Evolutionary conservation across 495 filamentous ascomycete species (phyloP), one percentile per base, ranked within the genome.

Genomic region (Penicillium turbatum): DNA sequence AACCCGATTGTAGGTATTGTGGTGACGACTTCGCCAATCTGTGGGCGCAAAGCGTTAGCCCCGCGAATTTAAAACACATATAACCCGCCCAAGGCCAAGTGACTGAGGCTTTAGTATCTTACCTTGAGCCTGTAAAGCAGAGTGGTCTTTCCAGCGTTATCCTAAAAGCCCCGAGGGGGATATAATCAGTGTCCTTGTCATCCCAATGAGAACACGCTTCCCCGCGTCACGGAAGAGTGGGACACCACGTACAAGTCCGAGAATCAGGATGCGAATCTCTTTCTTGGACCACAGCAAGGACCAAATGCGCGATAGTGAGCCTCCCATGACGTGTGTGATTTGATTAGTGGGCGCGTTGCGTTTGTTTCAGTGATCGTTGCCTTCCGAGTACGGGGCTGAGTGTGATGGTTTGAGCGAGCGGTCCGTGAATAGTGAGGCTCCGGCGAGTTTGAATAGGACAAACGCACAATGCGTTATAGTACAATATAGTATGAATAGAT

Each of bases 1-100:
- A 98, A 98, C 45, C 93, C 93, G 71, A 98, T 97, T 44, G 93
- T 98, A 9, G 93, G 93, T 79, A 97, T 96, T 53, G 93, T 98
- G 36, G 93, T 96, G 61, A 98, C 93, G 40, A 97, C 93, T 71
- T 98, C 95, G 56, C 93, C 93, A 64, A 98, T 96, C 90, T 96
- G 67, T 44, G 38, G 41, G 63, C n/a, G 36, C 27, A n/a, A 37
- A 17, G 40, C 24, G 29, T 74, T 46, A 73, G 58, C 41, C 43
- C 32, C 53, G 19, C 10, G 24, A 31, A 34, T 47, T 32, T 54
- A 32, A 37, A 16, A 37, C 35, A 31, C 26, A 11, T 10, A 50
- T 24, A 53, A 26, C 1, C 36, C 30, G 24, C 29, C 36, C 10
- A 7, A 9, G 17, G 15, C 9, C 13, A 17, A 10, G 5, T 24